These are phyloP conservation scores for Euphorbia corollata DNA, from an alignment of 441 rosid genomes.

Conservation along the genomic window DNA sequence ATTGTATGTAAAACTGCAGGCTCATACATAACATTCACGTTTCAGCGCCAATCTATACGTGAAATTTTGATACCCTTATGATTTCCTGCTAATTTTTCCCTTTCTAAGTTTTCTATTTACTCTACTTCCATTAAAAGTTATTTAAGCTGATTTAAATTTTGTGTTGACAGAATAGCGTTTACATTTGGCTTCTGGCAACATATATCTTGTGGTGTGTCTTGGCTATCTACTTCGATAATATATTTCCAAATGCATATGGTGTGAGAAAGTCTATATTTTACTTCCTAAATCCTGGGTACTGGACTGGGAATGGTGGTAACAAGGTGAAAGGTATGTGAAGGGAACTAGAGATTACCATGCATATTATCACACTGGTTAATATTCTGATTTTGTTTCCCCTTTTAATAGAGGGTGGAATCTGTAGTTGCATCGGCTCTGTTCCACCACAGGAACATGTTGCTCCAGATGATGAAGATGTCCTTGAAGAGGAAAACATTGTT, in stretches of 20 bases:
- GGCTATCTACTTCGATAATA: constrained; percentile 81
- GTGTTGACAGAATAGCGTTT: constrained; percentile 57
- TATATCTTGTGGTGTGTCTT: constrained; percentile 59
- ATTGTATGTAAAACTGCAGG: constrained; percentile 42
- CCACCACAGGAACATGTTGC: constrained; percentile 43
- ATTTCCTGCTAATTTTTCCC: background rate
- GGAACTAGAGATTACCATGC: constrained; percentile 8
- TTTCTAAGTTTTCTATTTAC: background rate
- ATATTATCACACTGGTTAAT: constrained; percentile 13
- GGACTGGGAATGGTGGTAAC: constrained; percentile 82
- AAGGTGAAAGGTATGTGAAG: constrained; percentile 48
- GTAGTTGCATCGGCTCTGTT: constrained; percentile 62
- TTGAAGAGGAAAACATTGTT: constrained; percentile 68
- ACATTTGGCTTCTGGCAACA: constrained; percentile 54
- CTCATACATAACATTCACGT: background rate
- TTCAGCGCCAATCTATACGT: background rate
- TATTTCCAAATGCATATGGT: constrained; percentile 71
- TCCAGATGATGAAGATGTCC: constrained; percentile 83
- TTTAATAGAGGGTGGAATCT: constrained; percentile 69
- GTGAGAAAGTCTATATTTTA: constrained; percentile 66
- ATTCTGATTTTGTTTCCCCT: constrained; percentile 17
- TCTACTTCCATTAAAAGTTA: background rate
- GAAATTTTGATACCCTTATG: background rate
- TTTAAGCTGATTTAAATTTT: constrained; percentile 11
- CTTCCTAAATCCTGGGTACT: constrained; percentile 69